Evolutionary conservation across 192 early-diverging fungal genomes (phyloP).

Genomic region (Bifiguratus adelaidae): DNA sequence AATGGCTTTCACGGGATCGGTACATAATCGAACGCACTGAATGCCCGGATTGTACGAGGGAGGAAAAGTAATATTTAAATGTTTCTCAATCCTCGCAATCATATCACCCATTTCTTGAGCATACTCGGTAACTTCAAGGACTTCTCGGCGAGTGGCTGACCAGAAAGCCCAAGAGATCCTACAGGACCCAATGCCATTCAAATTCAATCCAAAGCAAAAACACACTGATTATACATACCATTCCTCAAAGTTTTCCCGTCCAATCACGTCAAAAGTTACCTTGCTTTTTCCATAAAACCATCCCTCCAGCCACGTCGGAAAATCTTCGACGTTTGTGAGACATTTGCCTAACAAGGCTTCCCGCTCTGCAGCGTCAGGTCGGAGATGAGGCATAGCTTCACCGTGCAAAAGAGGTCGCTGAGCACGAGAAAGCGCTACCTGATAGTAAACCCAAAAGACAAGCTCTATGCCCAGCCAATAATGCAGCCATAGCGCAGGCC

Average conservation of each 20-base stretch:
- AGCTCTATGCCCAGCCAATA: conserved; percentile 14
- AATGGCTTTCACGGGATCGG: conserved; percentile 40
- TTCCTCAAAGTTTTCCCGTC: conserved; percentile 10
- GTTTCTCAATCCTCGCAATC: conserved; percentile 18
- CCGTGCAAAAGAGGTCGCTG: conserved; percentile 9
- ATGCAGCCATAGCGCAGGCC: too few relatives aligned
- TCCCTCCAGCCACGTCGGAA: conserved; percentile 12
- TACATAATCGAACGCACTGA: conserved; percentile 38
- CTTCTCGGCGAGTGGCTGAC: conserved; percentile 19
- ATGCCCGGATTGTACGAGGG: conserved; percentile 26
- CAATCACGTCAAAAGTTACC: conserved; percentile 13
- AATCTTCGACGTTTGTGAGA: conserved; percentile 10
- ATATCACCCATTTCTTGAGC: conserved; percentile 28
- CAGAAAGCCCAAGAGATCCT: conserved; percentile 48
- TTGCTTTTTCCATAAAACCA: conserved; percentile 19
- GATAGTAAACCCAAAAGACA: conserved; percentile 16
- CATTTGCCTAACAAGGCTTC: conserved; percentile 8
- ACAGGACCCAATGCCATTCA: neutral
- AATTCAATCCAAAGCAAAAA: neutral
- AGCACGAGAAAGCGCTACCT: conserved; percentile 4
- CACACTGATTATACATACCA: conserved; percentile 8
- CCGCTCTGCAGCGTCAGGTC: conserved; percentile 4
- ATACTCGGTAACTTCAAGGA: conserved; percentile 12
- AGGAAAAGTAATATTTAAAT: conserved; percentile 23
- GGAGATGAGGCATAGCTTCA: too few relatives aligned